phyloP scores from a whole-genome alignment of 768 basidiomycete species.

The Leccinum imitatum region DNA sequence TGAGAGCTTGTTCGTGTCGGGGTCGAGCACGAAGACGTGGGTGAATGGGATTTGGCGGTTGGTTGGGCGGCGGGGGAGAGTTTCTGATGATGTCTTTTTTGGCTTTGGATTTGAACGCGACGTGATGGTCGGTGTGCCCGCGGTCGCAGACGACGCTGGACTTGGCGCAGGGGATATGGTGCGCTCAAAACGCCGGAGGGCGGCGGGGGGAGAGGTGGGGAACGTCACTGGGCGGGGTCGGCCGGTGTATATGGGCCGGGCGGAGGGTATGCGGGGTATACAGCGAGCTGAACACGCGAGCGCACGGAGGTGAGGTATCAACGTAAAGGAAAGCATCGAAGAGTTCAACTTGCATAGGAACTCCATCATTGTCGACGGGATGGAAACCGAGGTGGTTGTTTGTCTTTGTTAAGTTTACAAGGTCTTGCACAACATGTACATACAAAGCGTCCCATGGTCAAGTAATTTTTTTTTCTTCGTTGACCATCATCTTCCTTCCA shows the following conservation, averaged over 20 bases:
- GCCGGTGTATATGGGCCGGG: constrained; percentile 11
- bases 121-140: background rate
- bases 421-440: constrained; percentile 26
- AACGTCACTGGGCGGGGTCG: background rate
- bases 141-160: background rate
- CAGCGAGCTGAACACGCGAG: constrained; percentile 7
- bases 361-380: background rate
- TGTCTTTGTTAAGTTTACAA: constrained; percentile 24
- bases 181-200: constrained; percentile 14
- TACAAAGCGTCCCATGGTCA: background rate
- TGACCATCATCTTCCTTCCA: background rate
- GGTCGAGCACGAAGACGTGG: constrained; percentile 48
- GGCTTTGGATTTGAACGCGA: background rate
- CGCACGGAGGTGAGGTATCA: background rate
- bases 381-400: constrained; percentile 24
- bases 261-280: constrained; percentile 2
- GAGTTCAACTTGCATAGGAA: constrained; percentile 8
- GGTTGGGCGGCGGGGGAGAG: constrained; percentile 13
- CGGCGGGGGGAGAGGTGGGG: constrained; percentile 16
- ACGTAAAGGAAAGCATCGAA: background rate
- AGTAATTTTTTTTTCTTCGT: background rate
- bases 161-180: background rate
- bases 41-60: constrained; percentile 45
- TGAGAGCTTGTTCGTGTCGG: constrained; percentile 41
- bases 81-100: background rate